phyloP scores from a whole-genome alignment of 208 protist genomes.

The Novymonas esmeraldas region DNA sequence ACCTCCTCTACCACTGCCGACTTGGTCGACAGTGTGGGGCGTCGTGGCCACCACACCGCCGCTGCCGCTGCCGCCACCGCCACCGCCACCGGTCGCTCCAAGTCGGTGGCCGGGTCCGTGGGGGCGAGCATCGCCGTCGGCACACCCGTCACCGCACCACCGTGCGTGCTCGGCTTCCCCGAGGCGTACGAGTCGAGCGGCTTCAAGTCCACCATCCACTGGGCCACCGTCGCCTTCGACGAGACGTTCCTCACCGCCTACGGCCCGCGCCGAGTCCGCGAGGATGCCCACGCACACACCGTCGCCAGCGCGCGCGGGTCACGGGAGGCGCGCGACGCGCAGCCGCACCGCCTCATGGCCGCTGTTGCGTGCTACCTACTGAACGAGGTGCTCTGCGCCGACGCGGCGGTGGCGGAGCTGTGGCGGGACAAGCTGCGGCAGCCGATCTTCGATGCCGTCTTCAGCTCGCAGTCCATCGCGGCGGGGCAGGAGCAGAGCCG shows the following conservation, averaged over 20 bases:
- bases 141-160: background rate
- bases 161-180: slow-evolving; percentile 52
- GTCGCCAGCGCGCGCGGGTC: background rate
- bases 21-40: background rate
- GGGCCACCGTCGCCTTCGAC: slow-evolving; percentile 70
- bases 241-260: slow-evolving; percentile 70
- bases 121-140: background rate
- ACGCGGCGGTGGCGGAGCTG: slow-evolving; percentile 42
- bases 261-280: slow-evolving; percentile 46
- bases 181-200: slow-evolving; percentile 60
- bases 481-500: slow-evolving; percentile 16
- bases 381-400: slow-evolving; percentile 68
- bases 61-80: background rate
- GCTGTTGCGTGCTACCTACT: slow-evolving; percentile 75
- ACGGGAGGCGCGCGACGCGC: slow-evolving; percentile 16
- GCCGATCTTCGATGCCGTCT: slow-evolving; percentile 77
- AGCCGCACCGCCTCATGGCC: slow-evolving; percentile 60
- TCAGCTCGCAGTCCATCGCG: slow-evolving; percentile 48
- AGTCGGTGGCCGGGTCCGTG: too few relatives aligned
- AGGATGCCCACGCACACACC: slow-evolving; percentile 10
- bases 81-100: too few relatives aligned
- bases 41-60: background rate
- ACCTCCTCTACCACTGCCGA: background rate
- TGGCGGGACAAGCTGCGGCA: slow-evolving; percentile 54
- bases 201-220: slow-evolving; percentile 67